Percentiles rank a stretch among this genome's conserved stretches.
phyloP scores from a whole-genome alignment of 2,329 filamentous ascomycete species.

The Arthrobotrys sphaeroides region DNA sequence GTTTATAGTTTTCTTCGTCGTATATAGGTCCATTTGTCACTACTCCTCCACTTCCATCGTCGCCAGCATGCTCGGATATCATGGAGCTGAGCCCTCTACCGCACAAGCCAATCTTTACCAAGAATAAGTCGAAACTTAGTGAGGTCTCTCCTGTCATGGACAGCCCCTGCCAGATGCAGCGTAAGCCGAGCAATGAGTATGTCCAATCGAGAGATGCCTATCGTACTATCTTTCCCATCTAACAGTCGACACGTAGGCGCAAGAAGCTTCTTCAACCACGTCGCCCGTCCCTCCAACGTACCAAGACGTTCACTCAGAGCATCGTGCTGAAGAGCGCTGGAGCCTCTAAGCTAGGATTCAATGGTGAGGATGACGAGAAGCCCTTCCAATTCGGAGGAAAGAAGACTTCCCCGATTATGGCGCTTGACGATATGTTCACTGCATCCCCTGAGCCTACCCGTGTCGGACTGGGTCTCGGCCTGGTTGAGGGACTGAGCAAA shows the following conservation, averaged over 20 bases:
- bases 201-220: slow-evolving; percentile 57
- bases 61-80: slow-evolving; percentile 80
- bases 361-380: slow-evolving; percentile 73
- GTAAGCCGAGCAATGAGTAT: slow-evolving; percentile 66
- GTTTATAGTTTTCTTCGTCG: slow-evolving; percentile 49
- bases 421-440: slow-evolving; percentile 57
- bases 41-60: slow-evolving; percentile 84
- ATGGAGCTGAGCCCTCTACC: slow-evolving; percentile 96
- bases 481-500: slow-evolving; percentile 26
- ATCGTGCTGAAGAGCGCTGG: slow-evolving; percentile 66
- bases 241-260: slow-evolving; percentile 64
- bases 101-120: slow-evolving; percentile 78
- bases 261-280: slow-evolving; percentile 72
- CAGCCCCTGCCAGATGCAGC: slow-evolving; percentile 63
- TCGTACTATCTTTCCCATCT: background rate
- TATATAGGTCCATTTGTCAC: slow-evolving; percentile 68
- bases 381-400: slow-evolving; percentile 77
- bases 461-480: slow-evolving; percentile 38
- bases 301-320: slow-evolving; percentile 78
- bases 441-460: slow-evolving; percentile 55
- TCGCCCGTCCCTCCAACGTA: slow-evolving; percentile 77
- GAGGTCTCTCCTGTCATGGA: slow-evolving; percentile 68
- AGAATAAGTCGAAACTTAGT: slow-evolving; percentile 65
- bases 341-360: slow-evolving; percentile 63
- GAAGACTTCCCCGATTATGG: slow-evolving; percentile 52